These are phyloP conservation scores for Manihot esculenta DNA, from an alignment of 441 rosid genomes.

Conservation along the genomic window DNA sequence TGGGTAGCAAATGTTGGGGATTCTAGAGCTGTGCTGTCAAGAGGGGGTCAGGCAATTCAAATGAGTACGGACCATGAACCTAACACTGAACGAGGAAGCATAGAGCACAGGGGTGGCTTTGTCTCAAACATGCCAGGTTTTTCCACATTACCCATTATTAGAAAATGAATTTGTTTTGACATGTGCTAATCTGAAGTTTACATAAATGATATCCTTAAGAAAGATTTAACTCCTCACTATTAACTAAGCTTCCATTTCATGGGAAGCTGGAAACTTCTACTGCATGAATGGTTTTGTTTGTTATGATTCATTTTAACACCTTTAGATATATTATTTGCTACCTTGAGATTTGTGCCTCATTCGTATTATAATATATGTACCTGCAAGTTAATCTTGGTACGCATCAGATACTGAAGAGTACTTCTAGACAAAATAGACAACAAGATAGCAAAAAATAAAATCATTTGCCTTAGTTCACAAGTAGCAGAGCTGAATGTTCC, in stretches of 20 bases:
- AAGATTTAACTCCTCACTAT: background rate
- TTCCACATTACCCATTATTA: constrained; percentile 5
- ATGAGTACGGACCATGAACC: constrained; percentile 86
- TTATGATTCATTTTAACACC: background rate
- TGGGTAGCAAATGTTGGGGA: constrained; percentile 94
- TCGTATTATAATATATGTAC: background rate
- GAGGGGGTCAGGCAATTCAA: constrained; percentile 58
- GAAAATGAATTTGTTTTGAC: constrained; percentile 1
- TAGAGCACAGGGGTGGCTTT: constrained; percentile 83
- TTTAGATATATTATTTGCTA: background rate
- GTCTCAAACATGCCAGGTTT: constrained; percentile 97
- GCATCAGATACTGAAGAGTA: background rate
- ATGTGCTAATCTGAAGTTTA: background rate
- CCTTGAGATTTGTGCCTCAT: constrained; percentile 7
- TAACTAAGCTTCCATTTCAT: constrained; percentile 3
- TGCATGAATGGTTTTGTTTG: background rate
- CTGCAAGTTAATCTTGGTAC: background rate
- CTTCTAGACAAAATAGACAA: background rate
- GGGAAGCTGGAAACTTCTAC: background rate
- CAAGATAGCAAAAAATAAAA: background rate
- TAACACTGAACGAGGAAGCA: constrained; percentile 74
- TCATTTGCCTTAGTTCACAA: background rate
- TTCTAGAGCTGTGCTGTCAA: constrained; percentile 86
- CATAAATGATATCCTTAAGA: background rate
- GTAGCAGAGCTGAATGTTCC: background rate